Base-by-base conservation (phyloP, 78 protist genomes). In the Mastigamoeba balamuthi region DNA sequence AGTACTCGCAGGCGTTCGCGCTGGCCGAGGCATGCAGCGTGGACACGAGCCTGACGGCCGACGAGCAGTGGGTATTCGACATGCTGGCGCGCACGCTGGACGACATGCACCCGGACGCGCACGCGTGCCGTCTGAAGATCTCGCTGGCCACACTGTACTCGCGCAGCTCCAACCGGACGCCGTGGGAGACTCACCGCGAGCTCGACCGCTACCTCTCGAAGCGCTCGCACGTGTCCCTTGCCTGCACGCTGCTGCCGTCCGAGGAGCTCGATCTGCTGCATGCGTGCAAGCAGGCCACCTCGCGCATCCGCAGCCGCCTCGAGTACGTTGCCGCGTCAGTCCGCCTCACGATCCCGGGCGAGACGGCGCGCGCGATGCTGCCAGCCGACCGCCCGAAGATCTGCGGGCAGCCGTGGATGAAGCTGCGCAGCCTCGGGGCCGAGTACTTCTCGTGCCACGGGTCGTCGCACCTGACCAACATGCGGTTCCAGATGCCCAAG, bases 91-190 rank as follows among this genome's bases (percentile, higher is more conserved):
- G 5, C 66, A 1, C 23, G 28, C 2, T 52, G 7, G 36, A 36
- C 5, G 91, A 87, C 72, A 29, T 0, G 36, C 84, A 77, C 53
- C 91, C 91, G 6, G 84, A 81, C 27, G 83, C 87, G 4, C 76
- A 52, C 33, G 87, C 87, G 10, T 48, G 69, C 69, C 79, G 87
- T 1, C 69, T 87, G 43, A 75, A 87, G 70, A 64, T 87, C 40
- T 33, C 58, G 33, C 17, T 48, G 17, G 17, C 58, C 17, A 17
- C 17, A 48, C 17, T 48, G 58, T 48, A 48, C 17, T 25, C 33
- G 17, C 33, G 17, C 58, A n/a, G n/a, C n/a, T n/a, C n/a, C n/a
- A 48, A 48, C 58, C 17, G 17, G 58, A 17, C 17, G 58, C 58
- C 58, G 17, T 48, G 58, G 58, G 58, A 48, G 17, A 17, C 17